Base-by-base conservation (phyloP, 495 filamentous ascomycete species). In the Geoglossum glabrum region DNA sequence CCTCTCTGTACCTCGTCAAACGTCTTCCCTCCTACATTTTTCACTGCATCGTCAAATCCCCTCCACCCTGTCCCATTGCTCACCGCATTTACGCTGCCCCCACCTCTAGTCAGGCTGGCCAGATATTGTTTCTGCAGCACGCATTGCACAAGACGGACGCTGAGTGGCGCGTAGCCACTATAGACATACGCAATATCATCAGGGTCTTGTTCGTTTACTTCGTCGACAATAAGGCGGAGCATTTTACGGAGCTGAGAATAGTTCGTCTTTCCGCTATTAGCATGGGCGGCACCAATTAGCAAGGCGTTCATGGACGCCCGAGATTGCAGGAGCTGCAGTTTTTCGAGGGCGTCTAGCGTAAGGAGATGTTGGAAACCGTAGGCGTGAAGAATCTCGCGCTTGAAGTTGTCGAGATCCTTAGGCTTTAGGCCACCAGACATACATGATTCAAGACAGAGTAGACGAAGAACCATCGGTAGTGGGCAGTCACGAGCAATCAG, bases 111-210 rank as follows among this genome's bases (percentile, higher is more conserved):
- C 19, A 87, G 77, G 6, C 82, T 81, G 5, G 84, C 71, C 40
- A 90, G 74, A 61, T 86, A 85, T 46, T 81, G 79, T 68, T 99
- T 99, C 68, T 97, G 90, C 56, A 97, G 68, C 34, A 97, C 76
- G 63, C 86, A 92, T 70, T 99, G 93, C n/a, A 99, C 84, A 19
- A 99, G 79, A 17, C 93, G 86, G 60, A 97, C 76, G 57, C 86
- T 93, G 25, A 99, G 77, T 1, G 93, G 92, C 6, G 93, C 93
- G 67, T 96, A 97, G 49, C 93, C 93, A 61, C 85, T 90, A 73
- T 95, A 99, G 34, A 94, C 90, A 65, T 97, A 99, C 10, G 93
- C 86, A 60, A 97, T 86, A 60, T 99, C 93, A 62, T 90, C 83
- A 9, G 93, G 93, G n/a, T 95, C 87, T 49, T 90, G 82, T 67